Base-by-base conservation (phyloP, 1,284 basidiomycete species). In the Waitea zeae region DNA sequence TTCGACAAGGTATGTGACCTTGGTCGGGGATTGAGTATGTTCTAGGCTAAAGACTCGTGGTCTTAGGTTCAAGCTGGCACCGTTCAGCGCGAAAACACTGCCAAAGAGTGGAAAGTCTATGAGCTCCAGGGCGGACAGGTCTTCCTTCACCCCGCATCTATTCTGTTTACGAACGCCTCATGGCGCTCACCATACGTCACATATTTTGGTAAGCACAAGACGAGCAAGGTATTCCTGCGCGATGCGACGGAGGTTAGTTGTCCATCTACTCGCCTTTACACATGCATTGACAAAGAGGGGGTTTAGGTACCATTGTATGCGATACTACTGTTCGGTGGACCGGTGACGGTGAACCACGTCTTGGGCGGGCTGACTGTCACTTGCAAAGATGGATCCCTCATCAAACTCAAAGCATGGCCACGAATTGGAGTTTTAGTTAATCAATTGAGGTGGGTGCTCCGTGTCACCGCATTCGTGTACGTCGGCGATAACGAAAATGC, bases 381-480 rank as follows among this genome's bases (percentile, higher is more conserved):
- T 12, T 56, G 49, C 12, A 61, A 56, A 20, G 58, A 60, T 12
- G 22, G 22, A 26, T 51, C 51, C 18, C 48, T 50, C 44, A 60
- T 95, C 41, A 76, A 70, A 47, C 50, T 96, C 44, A 72, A 70
- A 38, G 86, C 88, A 0, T 83, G 75, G 65, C 82, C 88, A 12
- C 66, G 89, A 4, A 93, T 95, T 30, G 90, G 86, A 1, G 76
- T 90, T 6, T 62, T 95, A 18, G 83, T 87, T 27, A 90, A 90
- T 43, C 87, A 90, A 46, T 57, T 95, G n/a, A 63, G 89, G 76
- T 78, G 44, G 22, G 59, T 46, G 19, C 12, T 36, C 43, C 27
- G 17, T 39, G 38, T 26, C n/a, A 26, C 24, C 24, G 24, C 7
- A 14, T 6, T 31, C 32, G 37, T 6, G 38, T 43, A 31, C 28